Evolutionary conservation across 805 yeast species (phyloP), one percentile per base, ranked within the genome.

Genomic region (Lipomyces spencermartinsiae): DNA sequence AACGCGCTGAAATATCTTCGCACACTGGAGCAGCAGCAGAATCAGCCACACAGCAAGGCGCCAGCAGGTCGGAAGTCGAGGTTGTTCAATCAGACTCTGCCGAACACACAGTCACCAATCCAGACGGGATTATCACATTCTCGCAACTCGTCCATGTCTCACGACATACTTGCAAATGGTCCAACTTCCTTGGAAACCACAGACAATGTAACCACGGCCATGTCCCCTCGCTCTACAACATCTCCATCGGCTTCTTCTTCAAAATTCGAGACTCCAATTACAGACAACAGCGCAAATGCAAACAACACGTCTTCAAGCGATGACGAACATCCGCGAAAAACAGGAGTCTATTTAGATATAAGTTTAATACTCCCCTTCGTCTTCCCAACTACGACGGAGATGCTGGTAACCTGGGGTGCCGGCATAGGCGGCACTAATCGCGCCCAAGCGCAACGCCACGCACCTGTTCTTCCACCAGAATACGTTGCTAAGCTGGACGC

Each of bases 331-430:
- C 61, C 57, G 6, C 62, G 49, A 22, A 19, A 51, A 3, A 55
- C 67, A n/a, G 67, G 71, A 25, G 70, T 81, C 2, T 73, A 67
- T 12, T 68, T 80, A 35, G 82, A 81, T 60, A 77, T 78, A 9
- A 71, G 78, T 7, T 67, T 74, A 14, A 73, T 72, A 14, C 74
- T 81, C 33, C 86, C 87, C 1, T 84, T 91, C 37, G 84, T 86
- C 0, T 78, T 92, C 35, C 98, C 98, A 1, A 87, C 89, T n/a
- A 74, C 86, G 9, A 80, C 86, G 1, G 97, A 94, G 77, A 79
- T 92, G 77, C 83, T 92, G 33, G 86, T 85, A 65, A 83, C 84
- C 56, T 94, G 92, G 82, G 96, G 97, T 1, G 86, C 91, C 0
- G 93, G 93, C 8, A 75, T 87, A 19, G 89, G 91, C 2, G 91